Base-by-base conservation (phyloP, 257 asterid species). In the Solanum gracilifrons region DNA sequence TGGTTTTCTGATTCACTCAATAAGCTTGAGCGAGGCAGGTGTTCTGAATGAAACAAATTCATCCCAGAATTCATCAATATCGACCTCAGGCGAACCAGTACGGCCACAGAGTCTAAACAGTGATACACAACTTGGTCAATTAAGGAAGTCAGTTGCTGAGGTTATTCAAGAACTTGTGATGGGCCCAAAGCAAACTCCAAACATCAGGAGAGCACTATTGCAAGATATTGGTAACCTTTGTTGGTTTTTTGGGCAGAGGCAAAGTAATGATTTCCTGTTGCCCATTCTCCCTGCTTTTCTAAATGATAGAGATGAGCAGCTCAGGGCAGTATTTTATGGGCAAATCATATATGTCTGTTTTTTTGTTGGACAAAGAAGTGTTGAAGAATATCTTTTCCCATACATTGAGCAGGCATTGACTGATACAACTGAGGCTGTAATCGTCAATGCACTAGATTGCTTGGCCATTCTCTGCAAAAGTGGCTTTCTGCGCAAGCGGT, bases 181-280 rank as follows among this genome's bases (percentile, higher is more conserved):
- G 99, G 99, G 99, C 82, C 98, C 99, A 84, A 97, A 96, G 93
- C 98, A 96, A 91, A 97, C 99, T 35, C 99, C 99, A 89, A 96
- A 93, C 89, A 96, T 97, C 90, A 93, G 99, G 94, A 95, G 99
- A 90, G 99, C 99, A 16, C 99, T 97, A 83, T 92, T 97, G 93
- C 98, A 97, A 94, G 99, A 97, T 87, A 94, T 97, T 90, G 98
- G 97, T 86, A 95, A 96, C 91, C 97, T 74, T 95, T 97, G 99
- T 92, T 96, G 99, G 98, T 97, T 97, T 93, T 95, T 97, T 60
- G 99, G 99, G 76, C 99, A 97, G 91, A 96, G 95, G 93, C 99
- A 97, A 92, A 97, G 99, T 93, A 97, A 96, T 89, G 99, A 97
- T 87, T 93, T 96, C 89, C 90, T 97, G 92, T 94, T 97, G 85